A percentile compares a stretch with the other conserved stretches of the same genome.
Conservation (phyloP, 371 early-diverging fungal species). For the Mortierella sp. region DNA sequence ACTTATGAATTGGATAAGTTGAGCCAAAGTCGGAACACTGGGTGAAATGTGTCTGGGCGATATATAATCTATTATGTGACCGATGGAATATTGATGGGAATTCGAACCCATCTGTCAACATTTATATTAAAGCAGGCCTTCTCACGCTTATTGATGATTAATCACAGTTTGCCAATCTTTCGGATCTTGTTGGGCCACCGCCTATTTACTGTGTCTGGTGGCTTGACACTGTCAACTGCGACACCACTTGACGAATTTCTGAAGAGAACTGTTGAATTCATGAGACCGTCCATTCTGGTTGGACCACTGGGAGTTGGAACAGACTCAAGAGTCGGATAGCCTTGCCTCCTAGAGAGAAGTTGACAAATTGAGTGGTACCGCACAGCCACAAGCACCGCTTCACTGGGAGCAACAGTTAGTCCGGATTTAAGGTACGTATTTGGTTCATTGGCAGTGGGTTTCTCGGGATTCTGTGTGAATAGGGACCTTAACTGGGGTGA, state of each 20-base stretch:
- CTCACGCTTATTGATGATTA: background rate
- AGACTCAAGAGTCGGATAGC: background rate
- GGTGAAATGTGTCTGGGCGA: no score
- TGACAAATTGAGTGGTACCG: background rate
- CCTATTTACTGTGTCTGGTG: background rate
- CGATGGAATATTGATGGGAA: no score
- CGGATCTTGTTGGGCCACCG: background rate
- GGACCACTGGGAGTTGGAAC: background rate
- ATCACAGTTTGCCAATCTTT: background rate
- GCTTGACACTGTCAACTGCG: background rate
- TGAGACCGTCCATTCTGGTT: background rate
- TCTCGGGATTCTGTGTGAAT: background rate
- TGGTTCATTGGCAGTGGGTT: background rate
- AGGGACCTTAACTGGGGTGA: background rate
- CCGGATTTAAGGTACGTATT: background rate
- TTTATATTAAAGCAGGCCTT: background rate
- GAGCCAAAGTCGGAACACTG: no score
- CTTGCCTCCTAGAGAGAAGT: background rate
- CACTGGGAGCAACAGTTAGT: background rate
- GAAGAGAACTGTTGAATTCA: background rate
- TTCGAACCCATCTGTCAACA: background rate
- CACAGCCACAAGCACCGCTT: background rate
- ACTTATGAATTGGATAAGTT: no score
- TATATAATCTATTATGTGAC: no score
- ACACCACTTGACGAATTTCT: background rate